A percentile compares a stretch with the other conserved stretches of the same genome.
phyloP scores from a whole-genome alignment of 257 asterid species.

The Galeopsis tetrahit region DNA sequence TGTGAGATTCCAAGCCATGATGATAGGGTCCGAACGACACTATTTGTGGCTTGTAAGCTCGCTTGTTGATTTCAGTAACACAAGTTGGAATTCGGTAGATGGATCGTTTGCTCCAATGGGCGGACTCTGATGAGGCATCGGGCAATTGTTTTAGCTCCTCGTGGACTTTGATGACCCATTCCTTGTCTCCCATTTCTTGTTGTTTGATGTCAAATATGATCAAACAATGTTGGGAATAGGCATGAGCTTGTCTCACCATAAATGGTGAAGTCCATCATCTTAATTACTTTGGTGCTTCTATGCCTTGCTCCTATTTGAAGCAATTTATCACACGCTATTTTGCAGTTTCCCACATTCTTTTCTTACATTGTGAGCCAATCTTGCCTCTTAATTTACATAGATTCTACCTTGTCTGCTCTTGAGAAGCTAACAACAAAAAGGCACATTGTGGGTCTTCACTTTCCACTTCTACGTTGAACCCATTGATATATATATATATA shows the following conservation, averaged over 20 bases:
- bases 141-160: slow-evolving; percentile 24
- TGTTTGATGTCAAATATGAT: not conserved
- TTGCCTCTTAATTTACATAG: not conserved
- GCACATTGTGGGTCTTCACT: not conserved
- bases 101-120: slow-evolving; percentile 47
- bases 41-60: slow-evolving; percentile 47
- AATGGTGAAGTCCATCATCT: not conserved
- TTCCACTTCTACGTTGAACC: not conserved
- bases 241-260: not conserved
- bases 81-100: slow-evolving; percentile 45
- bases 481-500: no score
- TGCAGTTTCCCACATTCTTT: not conserved
- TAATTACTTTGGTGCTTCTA: not conserved
- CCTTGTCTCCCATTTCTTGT: slow-evolving; percentile 14
- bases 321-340: slow-evolving; percentile 5
- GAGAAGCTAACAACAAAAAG: not conserved
- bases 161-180: slow-evolving; percentile 42
- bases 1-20: slow-evolving; percentile 20
- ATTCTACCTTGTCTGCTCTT: slow-evolving; percentile 11
- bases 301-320: slow-evolving; percentile 27
- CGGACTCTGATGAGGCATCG: slow-evolving; percentile 10
- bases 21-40: slow-evolving; percentile 66
- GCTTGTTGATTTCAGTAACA: slow-evolving; percentile 35
- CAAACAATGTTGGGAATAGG: not conserved
- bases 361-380: not conserved